Evolutionary conservation across 257 asterid genomes (phyloP).

Genomic region (Cinchona pubescens): DNA sequence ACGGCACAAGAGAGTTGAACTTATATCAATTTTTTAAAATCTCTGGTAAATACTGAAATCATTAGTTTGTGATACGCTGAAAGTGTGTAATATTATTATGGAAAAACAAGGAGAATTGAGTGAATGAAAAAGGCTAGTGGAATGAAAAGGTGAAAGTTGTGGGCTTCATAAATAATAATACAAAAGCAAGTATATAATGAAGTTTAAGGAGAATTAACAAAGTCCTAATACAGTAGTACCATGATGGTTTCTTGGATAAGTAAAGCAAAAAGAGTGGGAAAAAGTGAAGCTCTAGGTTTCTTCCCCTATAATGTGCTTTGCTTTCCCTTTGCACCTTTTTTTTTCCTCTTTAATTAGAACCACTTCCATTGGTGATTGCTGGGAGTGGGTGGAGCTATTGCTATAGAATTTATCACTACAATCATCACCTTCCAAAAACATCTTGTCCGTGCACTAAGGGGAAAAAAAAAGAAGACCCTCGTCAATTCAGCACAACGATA

Average conservation of each 20-base stretch:
- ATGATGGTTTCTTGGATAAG: constrained; percentile 19
- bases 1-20: constrained; percentile 8
- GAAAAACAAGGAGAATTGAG: not conserved
- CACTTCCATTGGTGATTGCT: constrained; percentile 6
- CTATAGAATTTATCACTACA: constrained; percentile 7
- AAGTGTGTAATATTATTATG: not conserved
- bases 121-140: constrained; percentile 15
- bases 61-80: no score
- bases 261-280: not conserved
- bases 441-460: not conserved
- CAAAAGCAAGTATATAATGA: not conserved
- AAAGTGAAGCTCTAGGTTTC: not conserved
- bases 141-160: constrained; percentile 18
- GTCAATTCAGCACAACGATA: no score
- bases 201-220: not conserved
- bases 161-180: constrained; percentile 11
- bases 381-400: constrained; percentile 19
- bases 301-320: not conserved
- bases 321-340: not conserved
- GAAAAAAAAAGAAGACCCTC: no score
- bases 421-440: not conserved
- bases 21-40: not conserved
- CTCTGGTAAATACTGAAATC: no score
- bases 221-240: not conserved
- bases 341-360: constrained; percentile 12